Conservation (phyloP, 495 filamentous ascomycete species). For the Xylaria curta region DNA sequence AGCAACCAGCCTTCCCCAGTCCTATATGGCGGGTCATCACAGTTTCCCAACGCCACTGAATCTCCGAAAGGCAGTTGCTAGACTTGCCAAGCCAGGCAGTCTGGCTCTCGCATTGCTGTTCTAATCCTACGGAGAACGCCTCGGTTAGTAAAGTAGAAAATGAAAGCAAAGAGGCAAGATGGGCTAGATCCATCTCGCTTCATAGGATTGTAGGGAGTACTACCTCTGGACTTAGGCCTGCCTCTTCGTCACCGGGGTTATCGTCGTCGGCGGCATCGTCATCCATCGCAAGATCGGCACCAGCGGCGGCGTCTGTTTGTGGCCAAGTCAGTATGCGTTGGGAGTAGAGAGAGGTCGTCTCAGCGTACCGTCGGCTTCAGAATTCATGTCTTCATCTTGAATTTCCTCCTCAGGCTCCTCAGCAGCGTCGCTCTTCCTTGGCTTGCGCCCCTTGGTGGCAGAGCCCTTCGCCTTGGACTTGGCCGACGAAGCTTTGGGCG, state of each 20-base stretch:
- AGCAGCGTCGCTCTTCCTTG: slow-evolving; percentile 32
- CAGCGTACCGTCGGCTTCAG: slow-evolving; percentile 33
- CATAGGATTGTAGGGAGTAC: neutral
- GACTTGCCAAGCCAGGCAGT: slow-evolving; percentile 29
- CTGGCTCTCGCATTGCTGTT: slow-evolving; percentile 27
- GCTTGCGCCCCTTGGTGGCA: slow-evolving; percentile 31
- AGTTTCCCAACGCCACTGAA: slow-evolving; percentile 25
- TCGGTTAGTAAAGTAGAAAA: slow-evolving; percentile 33
- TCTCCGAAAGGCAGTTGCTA: slow-evolving; percentile 33
- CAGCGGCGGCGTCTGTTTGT: slow-evolving; percentile 23
- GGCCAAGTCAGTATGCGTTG: slow-evolving; percentile 9
- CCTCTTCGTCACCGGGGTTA: slow-evolving; percentile 10
- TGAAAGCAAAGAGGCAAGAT: neutral
- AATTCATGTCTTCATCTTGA: slow-evolving; percentile 31
- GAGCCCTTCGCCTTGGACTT: slow-evolving; percentile 31
- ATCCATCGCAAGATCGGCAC: slow-evolving; percentile 32
- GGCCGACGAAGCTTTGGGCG: slow-evolving; percentile 29
- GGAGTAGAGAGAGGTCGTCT: neutral
- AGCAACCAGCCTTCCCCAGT: neutral
- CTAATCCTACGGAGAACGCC: slow-evolving; percentile 40
- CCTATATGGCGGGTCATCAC: slow-evolving; percentile 1
- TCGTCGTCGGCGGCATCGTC: slow-evolving; percentile 30
- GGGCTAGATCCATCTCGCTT: neutral
- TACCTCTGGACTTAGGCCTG: slow-evolving; percentile 20
- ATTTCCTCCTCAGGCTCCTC: slow-evolving; percentile 33